Base-by-base conservation (phyloP, 352 stramenopile genomes). In the Achlya hypogyna region DNA sequence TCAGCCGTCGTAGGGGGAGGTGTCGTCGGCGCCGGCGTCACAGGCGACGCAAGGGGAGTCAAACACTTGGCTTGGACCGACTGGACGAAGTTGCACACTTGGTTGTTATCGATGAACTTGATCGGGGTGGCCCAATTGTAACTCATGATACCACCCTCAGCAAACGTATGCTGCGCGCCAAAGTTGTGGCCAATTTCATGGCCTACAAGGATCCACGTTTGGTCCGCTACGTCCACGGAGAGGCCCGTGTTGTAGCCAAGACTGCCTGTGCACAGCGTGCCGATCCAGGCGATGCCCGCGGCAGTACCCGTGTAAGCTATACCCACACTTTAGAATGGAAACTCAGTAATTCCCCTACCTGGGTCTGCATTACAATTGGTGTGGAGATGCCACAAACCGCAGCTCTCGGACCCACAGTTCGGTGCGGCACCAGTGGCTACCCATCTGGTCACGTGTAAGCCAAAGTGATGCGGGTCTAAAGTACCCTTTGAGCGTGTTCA, bases 181-280 rank as follows among this genome's bases (percentile, higher is more conserved):
- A 67, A 67, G 40, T 67, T 67, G 51, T 67, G 60, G 10, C 60
- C 60, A 58, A 67, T 42, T 20, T 67, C 60, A 34, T 67, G 60
- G 31, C 60, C 60, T 2, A 58, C 60, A 27, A 67, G 25, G 32
- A 67, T 40, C 60, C 60, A 67, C 31, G 60, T 67, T 16, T 40
- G 9, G 5, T 23, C 60, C 2, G 38, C 60, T 5, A 3, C 60
- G 34, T 67, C 60, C 32, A 67, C 59, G 5, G 60, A 67, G 22
- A 67, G 23, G 45, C 60, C 60, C 32, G 60, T 60, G 60, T 67
- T 67, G 60, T 59, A 58, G 43, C 60, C 60, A 22, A 60, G 35
- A 10, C 20, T 60, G 47, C 40, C 32, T 2, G 38, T 54, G 42
- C 60, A 67, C 2, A 67, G 60, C 18, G 60, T 51, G 14, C 60